Conservation (phyloP, 2,329 filamentous ascomycete genomes). For the Scedosporium dehoogii region DNA sequence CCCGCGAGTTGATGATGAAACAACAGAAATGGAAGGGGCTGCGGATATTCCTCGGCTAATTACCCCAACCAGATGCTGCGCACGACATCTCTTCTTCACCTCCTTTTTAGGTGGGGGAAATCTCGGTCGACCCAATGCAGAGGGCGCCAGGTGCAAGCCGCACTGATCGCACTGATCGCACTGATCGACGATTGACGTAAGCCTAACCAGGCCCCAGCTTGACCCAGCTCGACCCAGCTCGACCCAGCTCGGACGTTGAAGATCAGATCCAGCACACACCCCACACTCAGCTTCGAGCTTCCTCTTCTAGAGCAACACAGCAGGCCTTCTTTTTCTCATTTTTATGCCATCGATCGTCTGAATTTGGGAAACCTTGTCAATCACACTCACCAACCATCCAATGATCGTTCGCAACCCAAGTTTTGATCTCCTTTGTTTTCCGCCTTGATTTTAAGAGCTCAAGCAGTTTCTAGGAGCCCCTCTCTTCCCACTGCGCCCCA, state of each 20-base stretch:
- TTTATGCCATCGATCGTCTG: not conserved
- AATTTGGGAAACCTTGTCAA: not conserved
- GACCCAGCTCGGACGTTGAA: too few relatives aligned
- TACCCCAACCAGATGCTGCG: not conserved
- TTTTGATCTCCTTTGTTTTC: not conserved
- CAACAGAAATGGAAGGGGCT: not conserved
- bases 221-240: too few relatives aligned
- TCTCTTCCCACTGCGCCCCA: not conserved
- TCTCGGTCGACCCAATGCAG: too few relatives aligned
- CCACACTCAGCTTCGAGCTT: not conserved
- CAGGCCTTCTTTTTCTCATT: not conserved
- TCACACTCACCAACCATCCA: not conserved
- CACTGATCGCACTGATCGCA: too few relatives aligned
- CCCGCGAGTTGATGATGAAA: not conserved
- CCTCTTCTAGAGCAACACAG: not conserved
- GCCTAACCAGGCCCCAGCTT: not conserved
- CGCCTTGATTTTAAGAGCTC: not conserved
- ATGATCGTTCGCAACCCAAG: not conserved
- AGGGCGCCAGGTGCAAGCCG: too few relatives aligned
- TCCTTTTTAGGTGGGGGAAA: too few relatives aligned
- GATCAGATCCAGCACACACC: not conserved
- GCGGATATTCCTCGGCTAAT: not conserved
- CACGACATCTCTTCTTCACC: too few relatives aligned
- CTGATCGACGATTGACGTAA: not conserved
- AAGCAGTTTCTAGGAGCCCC: not conserved